Evolutionary conservation across 1,139 yeast genomes (phyloP).

Genomic region (Saccharomyces hybrid): DNA sequence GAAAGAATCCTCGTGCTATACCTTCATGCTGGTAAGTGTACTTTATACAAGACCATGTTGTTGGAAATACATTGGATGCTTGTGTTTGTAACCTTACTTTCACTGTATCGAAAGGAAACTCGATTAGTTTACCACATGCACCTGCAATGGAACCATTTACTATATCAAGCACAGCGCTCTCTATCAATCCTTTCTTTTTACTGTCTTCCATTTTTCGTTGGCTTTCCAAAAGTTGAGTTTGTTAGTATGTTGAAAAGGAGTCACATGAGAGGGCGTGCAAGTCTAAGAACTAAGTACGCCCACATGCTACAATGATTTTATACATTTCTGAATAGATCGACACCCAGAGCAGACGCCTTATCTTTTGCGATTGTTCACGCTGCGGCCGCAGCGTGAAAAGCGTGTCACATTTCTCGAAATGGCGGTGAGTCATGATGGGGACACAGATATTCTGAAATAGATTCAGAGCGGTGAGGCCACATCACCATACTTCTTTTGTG

Average conservation of each 20-base stretch:
- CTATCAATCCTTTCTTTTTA: neutral
- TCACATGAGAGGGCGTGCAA: too few relatives aligned
- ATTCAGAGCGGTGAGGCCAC: neutral
- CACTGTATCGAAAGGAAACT: slow-evolving; percentile 88
- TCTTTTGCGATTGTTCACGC: neutral
- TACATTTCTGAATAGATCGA: neutral
- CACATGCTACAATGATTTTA: neutral
- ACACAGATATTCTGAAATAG: too few relatives aligned
- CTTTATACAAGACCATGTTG: slow-evolving; percentile 42
- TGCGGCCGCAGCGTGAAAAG: neutral
- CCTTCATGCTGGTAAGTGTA: slow-evolving; percentile 65
- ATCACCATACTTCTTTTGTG: neutral
- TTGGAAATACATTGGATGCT: slow-evolving; percentile 36
- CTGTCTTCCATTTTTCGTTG: neutral
- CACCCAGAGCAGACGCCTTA: neutral
- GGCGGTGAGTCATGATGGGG: neutral
- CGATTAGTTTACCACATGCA: slow-evolving; percentile 73
- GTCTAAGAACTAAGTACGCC: too few relatives aligned
- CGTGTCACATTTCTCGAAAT: neutral
- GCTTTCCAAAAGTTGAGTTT: neutral
- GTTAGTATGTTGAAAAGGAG: neutral
- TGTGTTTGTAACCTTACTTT: slow-evolving; percentile 83
- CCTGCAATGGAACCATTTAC: slow-evolving; percentile 49
- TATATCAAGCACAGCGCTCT: slow-evolving; percentile 24
- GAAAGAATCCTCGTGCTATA: slow-evolving; percentile 46